phyloP scores from a whole-genome alignment of 768 basidiomycete genomes.

The Mrakia hoshinonis region DNA sequence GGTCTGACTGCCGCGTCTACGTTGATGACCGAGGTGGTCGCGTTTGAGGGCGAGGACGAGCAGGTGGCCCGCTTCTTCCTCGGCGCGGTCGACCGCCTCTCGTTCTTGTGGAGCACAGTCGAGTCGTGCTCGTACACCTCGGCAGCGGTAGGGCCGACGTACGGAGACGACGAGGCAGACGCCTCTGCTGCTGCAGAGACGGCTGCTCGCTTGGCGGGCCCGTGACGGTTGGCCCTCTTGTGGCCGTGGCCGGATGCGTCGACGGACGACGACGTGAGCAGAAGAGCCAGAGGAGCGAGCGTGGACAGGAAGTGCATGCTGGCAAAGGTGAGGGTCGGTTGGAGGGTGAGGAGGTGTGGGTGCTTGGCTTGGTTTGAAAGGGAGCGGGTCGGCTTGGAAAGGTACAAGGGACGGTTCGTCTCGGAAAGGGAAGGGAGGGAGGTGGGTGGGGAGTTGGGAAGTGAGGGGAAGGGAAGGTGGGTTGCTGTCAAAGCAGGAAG shows the following conservation, averaged over 20 bases:
- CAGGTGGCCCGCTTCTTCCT: slow-evolving; percentile 24
- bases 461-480: slow-evolving; percentile 6
- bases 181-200: background rate
- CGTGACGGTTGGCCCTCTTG: background rate
- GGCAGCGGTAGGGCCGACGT: slow-evolving; percentile 2
- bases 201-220: background rate
- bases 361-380: background rate
- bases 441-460: background rate
- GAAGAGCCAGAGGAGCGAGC: slow-evolving; percentile 22
- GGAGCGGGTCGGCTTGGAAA: background rate
- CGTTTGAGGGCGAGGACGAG: slow-evolving; percentile 1
- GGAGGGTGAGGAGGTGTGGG: background rate
- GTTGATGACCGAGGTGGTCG: background rate
- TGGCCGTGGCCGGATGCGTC: background rate
- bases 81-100: background rate
- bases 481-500: slow-evolving; percentile 27
- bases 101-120: background rate
- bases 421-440: background rate
- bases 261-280: slow-evolving; percentile 2
- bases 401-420: background rate
- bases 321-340: background rate
- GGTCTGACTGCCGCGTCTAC: slow-evolving; percentile 8
- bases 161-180: background rate
- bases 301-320: slow-evolving; percentile 15
- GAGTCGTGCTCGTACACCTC: background rate